Evolutionary conservation across 202 grass and related monocot genomes (phyloP).

Genomic region (Miscanthus sacchariflorus): DNA sequence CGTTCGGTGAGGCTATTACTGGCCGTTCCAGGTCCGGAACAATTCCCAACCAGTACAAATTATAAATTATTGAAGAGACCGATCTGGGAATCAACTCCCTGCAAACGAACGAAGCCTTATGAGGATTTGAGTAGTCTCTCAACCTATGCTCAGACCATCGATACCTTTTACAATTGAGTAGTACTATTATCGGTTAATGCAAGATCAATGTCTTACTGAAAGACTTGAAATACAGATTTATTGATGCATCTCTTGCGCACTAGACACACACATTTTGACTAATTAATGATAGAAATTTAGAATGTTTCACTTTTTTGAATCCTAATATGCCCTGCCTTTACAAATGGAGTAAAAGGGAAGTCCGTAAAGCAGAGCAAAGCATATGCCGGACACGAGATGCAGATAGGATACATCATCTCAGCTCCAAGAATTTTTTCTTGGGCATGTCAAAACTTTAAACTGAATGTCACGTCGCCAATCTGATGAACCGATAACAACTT

Average conservation of each 20-base stretch:
- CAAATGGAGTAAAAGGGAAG: background rate
- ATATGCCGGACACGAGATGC: background rate
- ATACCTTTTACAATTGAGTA: background rate
- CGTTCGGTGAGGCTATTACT: no score
- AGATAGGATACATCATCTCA: background rate
- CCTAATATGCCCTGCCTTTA: background rate
- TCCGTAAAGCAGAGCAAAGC: background rate
- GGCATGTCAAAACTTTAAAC: background rate
- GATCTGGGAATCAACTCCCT: no score
- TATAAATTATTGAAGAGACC: no score
- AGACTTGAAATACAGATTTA: background rate
- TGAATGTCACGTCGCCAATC: background rate
- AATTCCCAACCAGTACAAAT: no score
- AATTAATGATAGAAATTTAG: background rate
- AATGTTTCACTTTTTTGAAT: background rate
- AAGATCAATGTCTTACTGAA: background rate
- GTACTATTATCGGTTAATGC: background rate
- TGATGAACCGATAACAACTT: background rate
- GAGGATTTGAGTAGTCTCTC: background rate
- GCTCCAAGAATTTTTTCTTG: background rate
- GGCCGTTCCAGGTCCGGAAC: no score
- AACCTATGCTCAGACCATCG: background rate
- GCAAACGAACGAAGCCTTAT: background rate
- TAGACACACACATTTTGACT: background rate
- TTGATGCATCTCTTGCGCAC: background rate